A percentile compares a stretch with the other conserved stretches of the same genome.
These are phyloP conservation scores for Setaria italica DNA, from an alignment of 202 grass and related monocot genomes.

Conservation along the genomic window DNA sequence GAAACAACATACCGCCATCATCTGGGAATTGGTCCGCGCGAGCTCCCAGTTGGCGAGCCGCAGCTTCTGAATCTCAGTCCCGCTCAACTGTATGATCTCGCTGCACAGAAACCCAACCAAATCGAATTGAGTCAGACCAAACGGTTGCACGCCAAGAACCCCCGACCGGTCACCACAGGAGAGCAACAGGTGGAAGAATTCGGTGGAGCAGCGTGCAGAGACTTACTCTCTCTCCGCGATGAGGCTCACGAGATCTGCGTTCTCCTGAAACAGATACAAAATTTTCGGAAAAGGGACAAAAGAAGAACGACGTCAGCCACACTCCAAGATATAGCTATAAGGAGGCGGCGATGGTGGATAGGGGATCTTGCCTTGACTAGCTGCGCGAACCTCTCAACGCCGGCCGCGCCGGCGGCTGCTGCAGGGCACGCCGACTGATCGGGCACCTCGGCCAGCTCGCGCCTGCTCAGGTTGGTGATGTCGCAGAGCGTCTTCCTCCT, in stretches of 20 bases:
- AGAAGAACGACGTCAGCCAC: not conserved
- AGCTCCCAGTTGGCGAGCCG: slow-evolving; percentile 59
- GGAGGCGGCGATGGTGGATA: not conserved
- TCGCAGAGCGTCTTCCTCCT: slow-evolving; percentile 76
- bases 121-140: slow-evolving; percentile 26
- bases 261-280: slow-evolving; percentile 50
- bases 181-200: slow-evolving; percentile 11
- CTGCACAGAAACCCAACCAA: slow-evolving; percentile 45
- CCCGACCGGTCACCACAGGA: not conserved
- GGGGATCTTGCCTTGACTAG: slow-evolving; percentile 42
- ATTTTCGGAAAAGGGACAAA: not conserved
- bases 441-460: not conserved
- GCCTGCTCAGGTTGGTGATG: slow-evolving; percentile 58
- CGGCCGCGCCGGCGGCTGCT: slow-evolving; percentile 2
- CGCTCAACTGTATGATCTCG: slow-evolving; percentile 47
- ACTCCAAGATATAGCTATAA: not conserved
- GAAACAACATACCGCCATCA: slow-evolving; percentile 47
- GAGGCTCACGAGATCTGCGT: slow-evolving; percentile 51
- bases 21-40: slow-evolving; percentile 54
- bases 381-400: slow-evolving; percentile 3
- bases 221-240: slow-evolving; percentile 63
- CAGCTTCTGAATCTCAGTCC: slow-evolving; percentile 54
- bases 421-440: slow-evolving; percentile 3
- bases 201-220: not conserved
- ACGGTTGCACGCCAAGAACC: slow-evolving; percentile 4